Percentiles rank a stretch among this genome's conserved stretches.
phyloP scores from a whole-genome alignment of 2,329 filamentous ascomycete species.

The Neodidymelliopsis sp. region DNA sequence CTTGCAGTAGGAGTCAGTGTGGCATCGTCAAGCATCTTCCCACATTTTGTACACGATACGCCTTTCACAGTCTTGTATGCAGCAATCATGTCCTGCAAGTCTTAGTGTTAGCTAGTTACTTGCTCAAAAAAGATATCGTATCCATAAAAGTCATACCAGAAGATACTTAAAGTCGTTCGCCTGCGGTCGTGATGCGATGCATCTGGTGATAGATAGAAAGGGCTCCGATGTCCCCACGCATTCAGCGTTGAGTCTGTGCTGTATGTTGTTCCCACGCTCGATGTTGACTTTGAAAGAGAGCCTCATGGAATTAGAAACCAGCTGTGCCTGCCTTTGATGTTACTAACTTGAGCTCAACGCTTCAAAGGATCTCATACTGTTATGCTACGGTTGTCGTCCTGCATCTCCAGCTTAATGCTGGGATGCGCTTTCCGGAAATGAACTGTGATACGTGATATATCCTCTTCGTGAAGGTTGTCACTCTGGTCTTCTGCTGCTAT shows the following conservation, averaged over 20 bases:
- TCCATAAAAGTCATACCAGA: conserved; percentile 38
- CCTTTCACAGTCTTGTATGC: conserved; percentile 46
- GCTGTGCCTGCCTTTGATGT: conserved; percentile 28
- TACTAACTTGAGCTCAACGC: background rate
- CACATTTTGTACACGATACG: conserved; percentile 44
- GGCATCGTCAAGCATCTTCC: conserved; percentile 36
- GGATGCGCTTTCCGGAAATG: conserved; percentile 37
- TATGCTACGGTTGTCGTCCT: conserved; percentile 35
- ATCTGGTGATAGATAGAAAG: conserved; percentile 42
- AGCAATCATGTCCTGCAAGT: conserved; percentile 48
- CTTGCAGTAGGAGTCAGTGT: conserved; percentile 40
- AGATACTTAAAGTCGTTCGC: conserved; percentile 42
- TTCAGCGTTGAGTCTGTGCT: conserved; percentile 37
- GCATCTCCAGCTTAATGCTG: conserved; percentile 37
- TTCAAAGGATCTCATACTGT: conserved; percentile 24
- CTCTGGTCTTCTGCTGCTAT: conserved; percentile 7
- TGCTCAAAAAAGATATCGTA: background rate
- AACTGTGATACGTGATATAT: conserved; percentile 31
- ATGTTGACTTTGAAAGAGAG: conserved; percentile 41
- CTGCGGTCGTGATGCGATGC: conserved; percentile 42
- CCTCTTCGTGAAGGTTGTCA: conserved; percentile 26
- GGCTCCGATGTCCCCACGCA: conserved; percentile 41
- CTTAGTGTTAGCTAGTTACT: conserved; percentile 20
- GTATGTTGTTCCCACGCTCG: conserved; percentile 35
- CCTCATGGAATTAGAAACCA: conserved; percentile 33